Percentiles rank a stretch among this genome's conserved stretches.
Evolutionary conservation across 192 early-diverging fungal genomes (phyloP).

Genomic region (Dispira parvispora): DNA sequence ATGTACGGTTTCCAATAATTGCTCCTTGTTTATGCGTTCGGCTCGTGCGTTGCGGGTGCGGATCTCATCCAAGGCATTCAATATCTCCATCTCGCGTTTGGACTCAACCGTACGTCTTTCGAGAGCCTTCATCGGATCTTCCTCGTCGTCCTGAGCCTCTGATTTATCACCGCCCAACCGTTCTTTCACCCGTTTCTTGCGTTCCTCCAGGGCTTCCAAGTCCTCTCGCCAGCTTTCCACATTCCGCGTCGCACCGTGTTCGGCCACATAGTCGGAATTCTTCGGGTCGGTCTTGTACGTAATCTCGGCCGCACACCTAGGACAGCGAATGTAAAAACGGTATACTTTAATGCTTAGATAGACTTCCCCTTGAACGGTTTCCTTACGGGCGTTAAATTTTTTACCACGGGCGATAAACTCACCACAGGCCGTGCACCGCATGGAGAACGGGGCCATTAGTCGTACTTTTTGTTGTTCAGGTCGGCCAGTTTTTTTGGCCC

Average conservation of each 20-base stretch:
- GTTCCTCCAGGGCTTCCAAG: constrained; percentile 38
- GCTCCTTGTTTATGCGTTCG: constrained; percentile 58
- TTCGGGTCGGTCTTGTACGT: constrained; percentile 97
- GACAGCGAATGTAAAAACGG: constrained; percentile 77
- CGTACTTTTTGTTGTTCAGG: constrained; percentile 90
- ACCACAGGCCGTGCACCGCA: constrained; percentile 91
- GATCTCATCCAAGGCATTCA: constrained; percentile 94
- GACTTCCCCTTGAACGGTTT: constrained; percentile 54
- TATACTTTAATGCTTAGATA: constrained; percentile 59
- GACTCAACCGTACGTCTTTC: constrained; percentile 89
- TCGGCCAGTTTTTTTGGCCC: constrained; percentile 53
- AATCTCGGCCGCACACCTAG: constrained; percentile 89
- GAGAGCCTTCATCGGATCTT: constrained; percentile 87
- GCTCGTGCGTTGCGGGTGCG: constrained; percentile 66
- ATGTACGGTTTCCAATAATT: constrained; percentile 27
- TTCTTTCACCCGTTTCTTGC: constrained; percentile 37
- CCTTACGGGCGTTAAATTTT: constrained; percentile 96
- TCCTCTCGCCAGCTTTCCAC: constrained; percentile 88
- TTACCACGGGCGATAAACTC: constrained; percentile 97
- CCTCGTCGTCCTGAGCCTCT: constrained; percentile 46
- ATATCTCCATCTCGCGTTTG: constrained; percentile 92
- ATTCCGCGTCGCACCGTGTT: constrained; percentile 81
- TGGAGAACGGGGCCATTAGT: constrained; percentile 96
- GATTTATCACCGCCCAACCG: too few relatives aligned
- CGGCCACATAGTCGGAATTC: constrained; percentile 87